These are phyloP conservation scores for Candida sonorensis DNA, from an alignment of 805 yeast genomes.

Conservation along the genomic window DNA sequence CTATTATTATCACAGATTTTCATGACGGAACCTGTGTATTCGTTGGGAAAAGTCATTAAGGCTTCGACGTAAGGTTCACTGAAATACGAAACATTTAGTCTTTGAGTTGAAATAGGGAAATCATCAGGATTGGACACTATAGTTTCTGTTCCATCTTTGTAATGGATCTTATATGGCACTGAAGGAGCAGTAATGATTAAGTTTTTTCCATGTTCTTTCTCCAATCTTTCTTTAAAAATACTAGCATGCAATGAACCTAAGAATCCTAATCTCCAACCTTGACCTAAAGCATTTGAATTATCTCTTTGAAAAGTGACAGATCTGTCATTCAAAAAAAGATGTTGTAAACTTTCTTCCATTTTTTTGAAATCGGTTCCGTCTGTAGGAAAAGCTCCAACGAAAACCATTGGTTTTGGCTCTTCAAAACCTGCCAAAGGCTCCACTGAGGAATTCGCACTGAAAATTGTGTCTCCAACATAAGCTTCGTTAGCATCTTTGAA, in stretches of 20 bases:
- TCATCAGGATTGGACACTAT: constrained; percentile 87
- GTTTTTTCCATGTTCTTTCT: constrained; percentile 90
- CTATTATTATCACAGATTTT: constrained; percentile 77
- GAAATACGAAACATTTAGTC: constrained; percentile 39
- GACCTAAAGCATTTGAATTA: constrained; percentile 90
- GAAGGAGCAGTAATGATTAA: constrained; percentile 92
- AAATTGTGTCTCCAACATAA: constrained; percentile 84
- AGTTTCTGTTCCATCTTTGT: constrained; percentile 54
- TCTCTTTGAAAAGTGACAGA: constrained; percentile 86
- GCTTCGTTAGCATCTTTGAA: constrained; percentile 87
- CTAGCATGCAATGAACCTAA: constrained; percentile 93
- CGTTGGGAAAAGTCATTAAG: constrained; percentile 84
- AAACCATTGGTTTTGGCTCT: constrained; percentile 97
- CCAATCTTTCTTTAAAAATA: constrained; percentile 85
- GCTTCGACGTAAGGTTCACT: constrained; percentile 89
- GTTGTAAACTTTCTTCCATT: constrained; percentile 84
- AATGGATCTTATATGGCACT: constrained; percentile 81
- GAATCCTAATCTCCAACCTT: constrained; percentile 97
- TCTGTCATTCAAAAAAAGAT: constrained; percentile 84
- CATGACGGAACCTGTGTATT: constrained; percentile 82
- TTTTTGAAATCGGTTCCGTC: constrained; percentile 87
- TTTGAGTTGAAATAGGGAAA: constrained; percentile 60
- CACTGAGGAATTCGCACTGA: constrained; percentile 50
- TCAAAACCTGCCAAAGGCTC: constrained; percentile 91
- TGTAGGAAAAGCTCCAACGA: constrained; percentile 96